Conservation (phyloP, 2,329 filamentous ascomycete genomes). For the Neoscytalidium dimidiatum region DNA sequence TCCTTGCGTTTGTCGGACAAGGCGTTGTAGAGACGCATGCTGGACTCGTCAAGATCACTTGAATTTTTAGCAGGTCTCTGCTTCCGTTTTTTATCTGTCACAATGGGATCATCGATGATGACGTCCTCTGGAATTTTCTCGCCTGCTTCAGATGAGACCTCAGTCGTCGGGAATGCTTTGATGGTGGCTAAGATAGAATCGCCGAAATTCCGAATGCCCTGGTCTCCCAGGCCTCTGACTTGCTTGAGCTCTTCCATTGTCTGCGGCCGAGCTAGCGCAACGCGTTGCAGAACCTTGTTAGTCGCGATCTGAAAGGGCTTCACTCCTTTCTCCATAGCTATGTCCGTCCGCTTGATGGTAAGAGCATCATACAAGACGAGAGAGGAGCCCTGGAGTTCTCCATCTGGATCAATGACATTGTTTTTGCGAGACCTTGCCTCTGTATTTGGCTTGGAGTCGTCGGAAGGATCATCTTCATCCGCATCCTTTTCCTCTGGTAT, state of each 20-base stretch:
- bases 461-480: background rate
- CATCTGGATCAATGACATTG: background rate
- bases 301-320: background rate
- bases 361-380: background rate
- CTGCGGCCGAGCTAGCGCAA: background rate
- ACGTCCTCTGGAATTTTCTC: slow-evolving; percentile 4
- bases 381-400: background rate
- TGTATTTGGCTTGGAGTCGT: background rate
- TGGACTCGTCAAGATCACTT: background rate
- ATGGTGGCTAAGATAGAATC: background rate
- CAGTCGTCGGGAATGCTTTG: background rate
- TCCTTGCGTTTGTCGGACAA: slow-evolving; percentile 21
- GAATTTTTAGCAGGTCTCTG: no score
- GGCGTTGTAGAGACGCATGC: background rate
- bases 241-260: slow-evolving; percentile 22
- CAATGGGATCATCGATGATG: background rate
- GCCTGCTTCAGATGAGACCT: background rate
- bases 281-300: background rate
- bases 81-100: background rate
- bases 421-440: background rate
- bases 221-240: background rate
- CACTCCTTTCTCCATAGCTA: background rate
- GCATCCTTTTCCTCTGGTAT: slow-evolving; percentile 16
- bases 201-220: slow-evolving; percentile 11
- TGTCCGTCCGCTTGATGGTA: background rate